Evolutionary conservation across 208 protist species (phyloP), one percentile per base, ranked within the genome.

Genomic region (Angomonas ambiguus): DNA sequence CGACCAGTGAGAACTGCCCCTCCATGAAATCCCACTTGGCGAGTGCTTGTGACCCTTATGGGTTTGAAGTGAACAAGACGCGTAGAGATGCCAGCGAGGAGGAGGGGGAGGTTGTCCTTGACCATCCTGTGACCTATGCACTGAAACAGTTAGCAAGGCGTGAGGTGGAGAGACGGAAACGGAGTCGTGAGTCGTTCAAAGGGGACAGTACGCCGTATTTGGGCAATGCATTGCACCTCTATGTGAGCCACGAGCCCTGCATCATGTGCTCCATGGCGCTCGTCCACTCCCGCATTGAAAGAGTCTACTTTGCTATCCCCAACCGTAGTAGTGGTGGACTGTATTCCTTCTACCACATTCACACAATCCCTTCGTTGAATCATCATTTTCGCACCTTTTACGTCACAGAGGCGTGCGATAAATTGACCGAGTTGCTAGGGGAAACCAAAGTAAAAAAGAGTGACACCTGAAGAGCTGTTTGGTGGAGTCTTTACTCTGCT

Each of bases 211-310:
- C 31, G 20, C 77, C 87, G 25, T 98, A 98, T 72, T 72, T 98
- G n/a, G 93, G 86, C 5, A 96, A 87, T 28, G 82, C 67, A 1
- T 76, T 93, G 8, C 91, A 96, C 67, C 31, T 97, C 0, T 87
- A 90, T 65, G 82, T 94, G 61, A 95, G 75, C 8, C 85, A 97
- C 65, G 95, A 98, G 71, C 95, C 95, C 24, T 98, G 95, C 57
- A 80, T 92, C 20, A 97, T 97, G 93, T 98, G 95, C 59, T 72
- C 87, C 56, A 98, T 98, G 95, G 95, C 91, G 13, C 84, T 98
- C 34, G 80, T 98, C 13, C 95, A 98, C 80, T 96, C 91, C 30
- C 82, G 95, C 49, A 78, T 93, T 24, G 69, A 75, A 20, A 81
- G 83, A 1, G 88, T 96, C 2, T 96, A 93, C 64, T 97, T 85